Evolutionary conservation across 139 green algal species (phyloP).

Genomic region (Marvania coccoides): DNA sequence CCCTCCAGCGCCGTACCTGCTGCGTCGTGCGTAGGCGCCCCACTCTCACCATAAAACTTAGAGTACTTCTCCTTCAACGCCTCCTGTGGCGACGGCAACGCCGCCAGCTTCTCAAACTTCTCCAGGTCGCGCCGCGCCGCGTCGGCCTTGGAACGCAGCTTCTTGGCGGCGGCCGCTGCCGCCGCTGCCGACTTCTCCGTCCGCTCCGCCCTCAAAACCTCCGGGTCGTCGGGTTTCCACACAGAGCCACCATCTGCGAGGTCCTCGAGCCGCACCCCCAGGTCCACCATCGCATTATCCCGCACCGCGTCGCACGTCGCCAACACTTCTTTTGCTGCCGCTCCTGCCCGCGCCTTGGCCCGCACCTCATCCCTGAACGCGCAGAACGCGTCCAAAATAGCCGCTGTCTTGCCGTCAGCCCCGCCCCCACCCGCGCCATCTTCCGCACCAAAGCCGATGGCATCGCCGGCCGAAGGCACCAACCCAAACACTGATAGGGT

Average conservation of each 20-base stretch:
- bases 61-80: slow-evolving; percentile 63
- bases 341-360: not conserved
- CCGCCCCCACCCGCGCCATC: not conserved
- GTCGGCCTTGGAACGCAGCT: slow-evolving; percentile 22
- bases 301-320: slow-evolving; percentile 67
- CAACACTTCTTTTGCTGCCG: slow-evolving; percentile 44
- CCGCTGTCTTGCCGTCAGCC: slow-evolving; percentile 6
- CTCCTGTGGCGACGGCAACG: slow-evolving; percentile 25
- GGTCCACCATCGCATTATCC: slow-evolving; percentile 72
- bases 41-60: slow-evolving; percentile 51
- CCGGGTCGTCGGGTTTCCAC: slow-evolving; percentile 91
- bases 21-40: slow-evolving; percentile 73
- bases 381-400: slow-evolving; percentile 63
- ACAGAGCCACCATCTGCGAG: slow-evolving; percentile 59
- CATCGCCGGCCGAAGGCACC: slow-evolving; percentile 33
- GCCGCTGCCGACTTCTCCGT: slow-evolving; percentile 37
- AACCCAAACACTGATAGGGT: slow-evolving; percentile 82
- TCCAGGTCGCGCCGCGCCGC: slow-evolving; percentile 41
- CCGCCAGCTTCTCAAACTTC: slow-evolving; percentile 55
- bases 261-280: slow-evolving; percentile 93
- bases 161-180: slow-evolving; percentile 54
- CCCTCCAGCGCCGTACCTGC: slow-evolving; percentile 66
- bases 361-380: slow-evolving; percentile 73
- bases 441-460: slow-evolving; percentile 32
- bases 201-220: slow-evolving; percentile 43